Percentiles rank a stretch among this genome's conserved stretches.
These are phyloP conservation scores for Miscanthus sacchariflorus DNA, from an alignment of 202 grass and related monocot genomes.

Conservation along the genomic window DNA sequence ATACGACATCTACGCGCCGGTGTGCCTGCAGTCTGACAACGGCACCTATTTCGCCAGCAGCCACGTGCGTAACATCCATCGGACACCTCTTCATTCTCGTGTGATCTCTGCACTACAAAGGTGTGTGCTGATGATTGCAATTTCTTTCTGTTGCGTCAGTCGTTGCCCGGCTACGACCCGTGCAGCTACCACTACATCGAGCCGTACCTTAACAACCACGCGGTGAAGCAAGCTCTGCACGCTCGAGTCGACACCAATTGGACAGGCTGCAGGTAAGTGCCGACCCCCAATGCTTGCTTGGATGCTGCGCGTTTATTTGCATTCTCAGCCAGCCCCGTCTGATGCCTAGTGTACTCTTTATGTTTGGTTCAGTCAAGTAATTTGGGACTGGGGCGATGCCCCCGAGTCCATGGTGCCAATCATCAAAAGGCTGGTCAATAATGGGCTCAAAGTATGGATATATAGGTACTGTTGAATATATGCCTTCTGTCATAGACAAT, in stretches of 20 bases:
- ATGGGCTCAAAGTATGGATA: conserved; percentile 53
- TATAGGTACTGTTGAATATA: conserved; percentile 52
- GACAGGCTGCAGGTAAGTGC: conserved; percentile 42
- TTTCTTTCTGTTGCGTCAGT: conserved; percentile 32
- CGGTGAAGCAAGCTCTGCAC: conserved; percentile 70
- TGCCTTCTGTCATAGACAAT: background rate
- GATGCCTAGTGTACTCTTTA: background rate
- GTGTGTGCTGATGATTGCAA: background rate
- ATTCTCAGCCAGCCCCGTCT: background rate
- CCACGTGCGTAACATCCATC: conserved; percentile 26
- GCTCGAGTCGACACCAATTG: conserved; percentile 43
- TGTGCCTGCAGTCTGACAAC: conserved; percentile 35
- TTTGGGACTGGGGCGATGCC: conserved; percentile 19
- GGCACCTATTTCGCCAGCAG: conserved; percentile 29
- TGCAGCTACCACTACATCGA: conserved; percentile 47
- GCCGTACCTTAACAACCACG: conserved; percentile 52
- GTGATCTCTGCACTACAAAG: too few relatives aligned
- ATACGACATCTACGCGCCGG: conserved; percentile 69
- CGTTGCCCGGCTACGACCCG: conserved; percentile 56
- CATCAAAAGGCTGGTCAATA: conserved; percentile 43
- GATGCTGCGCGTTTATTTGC: background rate
- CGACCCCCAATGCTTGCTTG: background rate
- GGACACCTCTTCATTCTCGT: background rate
- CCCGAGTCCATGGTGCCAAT: conserved; percentile 45
- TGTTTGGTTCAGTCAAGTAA: background rate